Evolutionary conservation across 768 basidiomycete genomes (phyloP), one percentile per base, ranked within the genome.

Genomic region (Xerocomellus amylosporus): DNA sequence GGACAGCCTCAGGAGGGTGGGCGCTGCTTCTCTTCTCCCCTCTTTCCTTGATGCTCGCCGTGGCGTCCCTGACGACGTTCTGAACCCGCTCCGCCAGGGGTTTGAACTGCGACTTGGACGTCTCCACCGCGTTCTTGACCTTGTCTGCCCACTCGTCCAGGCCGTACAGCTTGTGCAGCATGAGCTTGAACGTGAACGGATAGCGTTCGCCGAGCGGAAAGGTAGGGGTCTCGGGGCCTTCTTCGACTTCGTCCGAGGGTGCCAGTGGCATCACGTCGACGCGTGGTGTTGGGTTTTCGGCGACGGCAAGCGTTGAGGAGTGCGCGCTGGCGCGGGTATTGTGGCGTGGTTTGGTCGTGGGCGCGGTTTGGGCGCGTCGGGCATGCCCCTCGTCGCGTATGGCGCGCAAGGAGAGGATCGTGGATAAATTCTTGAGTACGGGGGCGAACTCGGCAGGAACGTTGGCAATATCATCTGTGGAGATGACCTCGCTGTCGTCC

Each of bases 101-200:
- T 65, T 80, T 83, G 69, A 79, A 86, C 53, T 80, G 78, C 37
- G 71, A 75, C 66, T 78, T 77, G 40, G 84, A 85, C 51, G 67
- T 71, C 63, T 80, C 77, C 64, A 85, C 62, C 20, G 79, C 75
- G 22, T 75, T 75, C 64, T 77, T 79, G 49, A 85, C 78, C 65
- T 79, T 82, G 58, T 73, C 72, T 1, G 71, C 75, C 82, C 84
- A 87, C 50, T 85, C 83, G 20, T 81, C 80, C 49, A 79, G 45
- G 22, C 78, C 74, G 67, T 87, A 87, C 12, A 86, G 73, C 64
- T 83, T 81, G 71, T 87, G 82, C 53, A 86, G 66, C 83, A 85
- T 86, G 61, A 82, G 74, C 61, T 79, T 81, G 75, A 86, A 87
- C 33, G 81, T 85, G 70, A 87, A 87, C 17, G 75, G 75, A 60